Evolutionary conservation across 2,329 filamentous ascomycete genomes (phyloP).

Genomic region (Xylariaceae sp.): DNA sequence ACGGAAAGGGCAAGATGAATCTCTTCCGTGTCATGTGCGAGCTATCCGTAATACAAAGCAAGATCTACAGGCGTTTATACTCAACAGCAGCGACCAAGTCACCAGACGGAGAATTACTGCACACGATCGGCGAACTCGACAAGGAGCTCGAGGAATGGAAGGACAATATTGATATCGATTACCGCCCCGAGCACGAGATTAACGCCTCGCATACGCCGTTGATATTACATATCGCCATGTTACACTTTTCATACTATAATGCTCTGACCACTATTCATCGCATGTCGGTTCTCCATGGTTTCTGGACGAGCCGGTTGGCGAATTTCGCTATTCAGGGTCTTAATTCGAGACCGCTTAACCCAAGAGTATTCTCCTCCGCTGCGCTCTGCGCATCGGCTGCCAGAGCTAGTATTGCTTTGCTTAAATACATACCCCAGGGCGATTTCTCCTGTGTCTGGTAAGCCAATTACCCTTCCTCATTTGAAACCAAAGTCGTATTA

Average conservation of each 20-base stretch:
- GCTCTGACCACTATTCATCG: slow-evolving; percentile 96
- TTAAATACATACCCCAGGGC: slow-evolving; percentile 94
- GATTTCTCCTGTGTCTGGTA: slow-evolving; percentile 95
- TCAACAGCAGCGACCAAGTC: slow-evolving; percentile 89
- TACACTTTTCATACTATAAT: slow-evolving; percentile 98
- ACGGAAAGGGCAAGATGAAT: slow-evolving; percentile 90
- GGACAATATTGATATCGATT: slow-evolving; percentile 89
- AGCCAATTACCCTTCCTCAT: slow-evolving; percentile 33
- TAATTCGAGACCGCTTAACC: slow-evolving; percentile 86
- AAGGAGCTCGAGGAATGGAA: slow-evolving; percentile 92
- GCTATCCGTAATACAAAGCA: slow-evolving; percentile 86
- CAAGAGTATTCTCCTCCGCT: slow-evolving; percentile 89
- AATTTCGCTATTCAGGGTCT: slow-evolving; percentile 94
- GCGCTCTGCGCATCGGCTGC: slow-evolving; percentile 90
- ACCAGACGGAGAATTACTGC: slow-evolving; percentile 86
- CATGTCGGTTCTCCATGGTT: slow-evolving; percentile 97
- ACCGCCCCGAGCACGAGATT: slow-evolving; percentile 95
- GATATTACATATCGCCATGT: slow-evolving; percentile 88
- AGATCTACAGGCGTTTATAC: slow-evolving; percentile 89
- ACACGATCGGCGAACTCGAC: slow-evolving; percentile 93
- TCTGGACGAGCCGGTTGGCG: slow-evolving; percentile 93
- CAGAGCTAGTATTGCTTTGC: slow-evolving; percentile 83
- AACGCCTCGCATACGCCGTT: slow-evolving; percentile 86
- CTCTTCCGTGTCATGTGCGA: slow-evolving; percentile 90
- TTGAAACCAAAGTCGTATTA: background rate